Evolutionary conservation across 1,284 basidiomycete species (phyloP), one percentile per base, ranked within the genome.

Genomic region (Cryptococcus depauperatus): DNA sequence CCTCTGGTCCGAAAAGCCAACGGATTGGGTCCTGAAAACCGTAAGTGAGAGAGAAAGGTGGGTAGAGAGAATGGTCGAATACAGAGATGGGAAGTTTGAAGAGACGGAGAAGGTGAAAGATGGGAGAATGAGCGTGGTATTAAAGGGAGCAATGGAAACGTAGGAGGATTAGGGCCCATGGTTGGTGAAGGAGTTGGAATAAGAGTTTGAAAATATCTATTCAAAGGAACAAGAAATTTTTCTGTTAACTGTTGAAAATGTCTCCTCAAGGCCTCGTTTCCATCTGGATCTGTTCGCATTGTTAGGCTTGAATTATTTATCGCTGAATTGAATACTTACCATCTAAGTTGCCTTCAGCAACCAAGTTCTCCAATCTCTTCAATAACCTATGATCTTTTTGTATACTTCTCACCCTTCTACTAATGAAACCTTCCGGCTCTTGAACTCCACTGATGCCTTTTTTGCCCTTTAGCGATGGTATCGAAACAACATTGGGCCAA

Each of bases 201-300:
- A 44, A 92, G 78, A 0, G 85, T 87, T 51, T 90, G 85, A 39
- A 97, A 82, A 74, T 97, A 97, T 51, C 92, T 81, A 58, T 92
- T 85, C 3, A 98, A 76, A 0, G 93, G 93, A 1, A 88, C 82
- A n/a, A 97, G 79, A 48, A 97, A 77, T 32, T 84, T 82, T 23
- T 85, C 87, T 0, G 93, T 92, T 21, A 93, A 77, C 39, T 85
- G 81, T 46, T 83, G 81, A 69, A 97, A 91, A 65, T 96, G 90
- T 34, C 80, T 77, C 19, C 88, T 80, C 25, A 97, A 75, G n/a
- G 75, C 66, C 4, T 72, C 71, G 46, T 80, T 77, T 7, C 82
- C 76, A 4, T 81, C 60, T 0, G 56, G 50, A 47, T 68, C 62
- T 67, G 44, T 10, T 43, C 44, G 32, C 16, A 19, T 37, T 30